phyloP scores from a whole-genome alignment of 139 green algal species.

The Yamagishiella unicocca region DNA sequence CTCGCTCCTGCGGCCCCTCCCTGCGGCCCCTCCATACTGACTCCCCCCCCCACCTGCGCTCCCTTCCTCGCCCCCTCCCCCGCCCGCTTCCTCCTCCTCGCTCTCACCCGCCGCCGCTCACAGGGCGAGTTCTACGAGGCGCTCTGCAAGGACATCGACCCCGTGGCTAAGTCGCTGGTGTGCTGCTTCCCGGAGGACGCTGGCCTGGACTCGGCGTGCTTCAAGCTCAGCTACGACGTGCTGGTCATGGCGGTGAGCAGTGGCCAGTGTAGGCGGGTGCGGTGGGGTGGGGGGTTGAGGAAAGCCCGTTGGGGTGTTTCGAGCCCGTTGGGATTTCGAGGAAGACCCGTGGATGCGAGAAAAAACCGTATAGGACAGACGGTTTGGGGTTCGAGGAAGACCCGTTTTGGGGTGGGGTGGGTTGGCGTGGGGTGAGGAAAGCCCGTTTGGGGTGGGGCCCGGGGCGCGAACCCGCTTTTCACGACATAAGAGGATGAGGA shows the following conservation, averaged over 20 bases:
- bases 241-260: constrained; percentile 82
- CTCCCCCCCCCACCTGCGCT: no score
- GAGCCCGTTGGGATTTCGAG: no score
- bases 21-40: no score
- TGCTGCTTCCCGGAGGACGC: constrained; percentile 90
- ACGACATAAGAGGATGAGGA: no score
- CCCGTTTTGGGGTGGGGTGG: no score
- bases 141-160: constrained; percentile 83
- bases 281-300: not conserved
- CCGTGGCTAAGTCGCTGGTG: constrained; percentile 79
- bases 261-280: not conserved
- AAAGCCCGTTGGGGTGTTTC: no score
- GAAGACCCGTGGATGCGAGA: no score
- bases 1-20: not conserved
- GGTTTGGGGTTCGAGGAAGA: no score
- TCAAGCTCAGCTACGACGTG: constrained; percentile 90
- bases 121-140: constrained; percentile 93
- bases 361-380: no score
- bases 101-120: not conserved
- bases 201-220: constrained; percentile 85
- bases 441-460: no score
- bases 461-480: no score
- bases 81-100: not conserved
- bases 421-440: no score
- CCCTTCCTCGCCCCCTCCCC: not conserved